These are phyloP conservation scores for Pelargonium australe DNA, from an alignment of 441 rosid genomes.

Conservation along the genomic window DNA sequence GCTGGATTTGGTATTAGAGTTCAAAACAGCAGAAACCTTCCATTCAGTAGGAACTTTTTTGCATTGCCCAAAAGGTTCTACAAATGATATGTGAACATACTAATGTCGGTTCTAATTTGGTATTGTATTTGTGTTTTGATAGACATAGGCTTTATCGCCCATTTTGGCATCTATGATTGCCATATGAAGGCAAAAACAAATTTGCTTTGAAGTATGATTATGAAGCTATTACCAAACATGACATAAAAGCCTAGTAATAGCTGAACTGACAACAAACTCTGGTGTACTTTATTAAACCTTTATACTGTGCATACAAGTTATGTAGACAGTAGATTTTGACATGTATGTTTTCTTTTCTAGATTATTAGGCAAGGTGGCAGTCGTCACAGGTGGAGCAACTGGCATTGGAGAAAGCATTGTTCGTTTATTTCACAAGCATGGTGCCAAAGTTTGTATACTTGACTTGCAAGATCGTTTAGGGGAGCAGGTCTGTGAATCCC, in stretches of 20 bases:
- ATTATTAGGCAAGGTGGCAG: slow-evolving; percentile 63
- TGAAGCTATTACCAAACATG: background rate
- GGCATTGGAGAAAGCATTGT: slow-evolving; percentile 88
- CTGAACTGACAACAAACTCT: background rate
- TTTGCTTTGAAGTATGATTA: background rate
- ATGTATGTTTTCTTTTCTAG: slow-evolving; percentile 24
- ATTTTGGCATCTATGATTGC: background rate
- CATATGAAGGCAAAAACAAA: background rate
- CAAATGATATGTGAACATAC: background rate
- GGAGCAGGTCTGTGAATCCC: slow-evolving; percentile 38
- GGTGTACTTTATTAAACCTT: background rate
- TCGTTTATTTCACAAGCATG: slow-evolving; percentile 63
- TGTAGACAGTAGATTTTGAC: background rate
- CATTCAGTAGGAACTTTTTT: background rate
- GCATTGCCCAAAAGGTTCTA: background rate
- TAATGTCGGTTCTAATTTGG: background rate
- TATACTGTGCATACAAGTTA: background rate
- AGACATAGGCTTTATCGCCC: background rate
- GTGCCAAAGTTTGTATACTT: slow-evolving; percentile 64
- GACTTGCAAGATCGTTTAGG: slow-evolving; percentile 69
- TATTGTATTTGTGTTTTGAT: background rate
- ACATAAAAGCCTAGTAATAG: background rate
- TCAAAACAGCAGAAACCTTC: background rate
- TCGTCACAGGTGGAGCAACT: slow-evolving; percentile 77
- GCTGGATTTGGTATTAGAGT: background rate